Base-by-base conservation (phyloP, 1,284 basidiomycete genomes). In the Marasmius fiardii region DNA sequence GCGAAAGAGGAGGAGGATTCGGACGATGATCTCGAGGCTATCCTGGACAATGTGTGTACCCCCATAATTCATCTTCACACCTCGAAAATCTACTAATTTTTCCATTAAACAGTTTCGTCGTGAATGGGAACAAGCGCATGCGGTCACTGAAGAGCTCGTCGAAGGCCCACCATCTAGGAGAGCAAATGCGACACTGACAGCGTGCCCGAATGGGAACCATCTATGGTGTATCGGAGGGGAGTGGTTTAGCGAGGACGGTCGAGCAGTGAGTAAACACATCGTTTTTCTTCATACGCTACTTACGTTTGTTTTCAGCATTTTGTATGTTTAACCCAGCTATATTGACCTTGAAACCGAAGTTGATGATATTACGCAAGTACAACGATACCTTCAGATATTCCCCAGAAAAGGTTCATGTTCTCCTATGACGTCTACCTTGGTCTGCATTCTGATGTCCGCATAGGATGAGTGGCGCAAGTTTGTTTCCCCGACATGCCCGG, bases 391-490 rank as follows among this genome's bases (percentile, higher is more conserved):
- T 88, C 67, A 78, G 92, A 33, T 94, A 93, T 67, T 79, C 83
- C 0, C 89, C 90, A 0, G 89, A 92, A 34, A 94, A 93, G 74
- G 85, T 81, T 31, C 28, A 41, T 12, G 67, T 54, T 39, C 20
- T 31, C 24, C 20, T 14, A 20, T n/a, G n/a, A n/a, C n/a, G n/a
- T n/a, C n/a, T n/a, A n/a, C n/a, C n/a, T n/a, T n/a, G n/a, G n/a
- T n/a, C n/a, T n/a, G n/a, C n/a, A n/a, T n/a, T n/a, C n/a, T n/a
- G n/a, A n/a, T n/a, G n/a, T n/a, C n/a, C n/a, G n/a, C n/a, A n/a
- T 31, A 88, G 82, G 85, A 93, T 62, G 92, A 95, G 75, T 94
- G 92, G 92, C 78, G 89, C 8, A 86, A 85, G 64, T 94, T 92
- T 63, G 80, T 92, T 39, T 92, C 89, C 0, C 86, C 85, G 14